phyloP scores from a whole-genome alignment of 2,329 filamentous ascomycete genomes.

The Talaromyces piceae region DNA sequence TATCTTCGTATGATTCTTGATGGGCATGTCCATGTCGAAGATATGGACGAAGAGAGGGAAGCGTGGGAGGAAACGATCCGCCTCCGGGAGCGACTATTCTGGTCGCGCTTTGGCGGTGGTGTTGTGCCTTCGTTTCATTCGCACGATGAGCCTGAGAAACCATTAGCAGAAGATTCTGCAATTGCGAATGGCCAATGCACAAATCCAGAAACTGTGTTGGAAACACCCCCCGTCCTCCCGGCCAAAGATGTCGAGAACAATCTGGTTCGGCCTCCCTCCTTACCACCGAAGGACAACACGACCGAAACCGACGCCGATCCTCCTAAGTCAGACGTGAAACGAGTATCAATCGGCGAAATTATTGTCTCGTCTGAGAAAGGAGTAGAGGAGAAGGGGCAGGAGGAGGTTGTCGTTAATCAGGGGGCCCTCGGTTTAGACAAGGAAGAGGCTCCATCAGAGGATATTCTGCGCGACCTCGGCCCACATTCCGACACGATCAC shows the following conservation, averaged over 20 bases:
- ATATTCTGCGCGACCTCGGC: constrained; percentile 5
- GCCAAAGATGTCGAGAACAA: background rate
- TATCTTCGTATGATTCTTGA: constrained; percentile 89
- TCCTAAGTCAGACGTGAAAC: constrained; percentile 14
- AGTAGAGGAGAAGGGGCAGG: constrained; percentile 1
- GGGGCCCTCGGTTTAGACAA: background rate
- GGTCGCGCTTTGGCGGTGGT: constrained; percentile 85
- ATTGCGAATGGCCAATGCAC: background rate
- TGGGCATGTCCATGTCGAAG: constrained; percentile 80
- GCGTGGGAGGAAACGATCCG: constrained; percentile 94
- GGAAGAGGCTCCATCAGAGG: background rate
- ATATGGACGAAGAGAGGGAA: constrained; percentile 72
- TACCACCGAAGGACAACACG: constrained; percentile 7
- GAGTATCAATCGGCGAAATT: constrained; percentile 13
- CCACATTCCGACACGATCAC: constrained; percentile 6
- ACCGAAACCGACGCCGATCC: constrained; percentile 12
- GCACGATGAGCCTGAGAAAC: constrained; percentile 18
- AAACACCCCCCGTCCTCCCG: background rate
- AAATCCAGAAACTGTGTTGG: background rate
- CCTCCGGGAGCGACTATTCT: constrained; percentile 92
- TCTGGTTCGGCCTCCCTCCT: constrained; percentile 4
- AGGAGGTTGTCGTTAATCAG: background rate
- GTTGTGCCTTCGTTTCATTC: constrained; percentile 61
- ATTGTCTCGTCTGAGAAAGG: constrained; percentile 8
- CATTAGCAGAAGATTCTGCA: background rate